Base-by-base conservation (phyloP, 495 filamentous ascomycete species). In the Cairneyella variabilis region DNA sequence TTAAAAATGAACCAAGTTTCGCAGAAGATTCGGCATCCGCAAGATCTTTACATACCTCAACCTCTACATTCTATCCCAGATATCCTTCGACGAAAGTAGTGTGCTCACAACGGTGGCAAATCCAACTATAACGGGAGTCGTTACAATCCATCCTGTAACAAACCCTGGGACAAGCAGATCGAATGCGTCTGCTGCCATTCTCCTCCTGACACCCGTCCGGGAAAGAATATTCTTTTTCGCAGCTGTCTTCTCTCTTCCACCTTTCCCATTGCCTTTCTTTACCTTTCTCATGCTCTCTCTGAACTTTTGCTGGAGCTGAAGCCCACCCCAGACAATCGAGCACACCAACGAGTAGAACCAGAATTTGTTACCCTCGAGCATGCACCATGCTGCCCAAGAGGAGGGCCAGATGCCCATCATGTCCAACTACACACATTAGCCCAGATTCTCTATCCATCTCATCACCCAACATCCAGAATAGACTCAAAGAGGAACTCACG, bases 311-410 rank as follows among this genome's bases (percentile, higher is more conserved):
- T 54, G 27, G 57, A 57, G 47, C 45, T 44, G 18, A 47, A 58
- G 48, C 47, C 56, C 25, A 36, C 63, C 28, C 26, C 28, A 44
- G n/a, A 45, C 2, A 38, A 64, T 57, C 1, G 54, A 60, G 23
- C 38, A 60, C 2, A 66, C 62, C 3, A 88, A 59, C 0, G 75
- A 72, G 51, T 81, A 79, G 48, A 85, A 79, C 84, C 84, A 88
- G 60, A 84, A 83, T 48, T 76, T 71, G 62, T 84, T 81, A 3
- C 72, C 82, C 58, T 86, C 79, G n/a, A 76, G 46, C 22, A 65
- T 56, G 34, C 74, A 32, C 11, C 62, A 63, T 20, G 55, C 36
- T 0, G 68, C 63, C 66, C 65, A 75, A 26, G 58, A 23, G 3
- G 48, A 46, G 65, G 52, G 39, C 22, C 60, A 53, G 3, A 84